These are phyloP conservation scores for Hymenoscyphus occultus DNA, from an alignment of 2,329 filamentous ascomycete species.

Conservation along the genomic window DNA sequence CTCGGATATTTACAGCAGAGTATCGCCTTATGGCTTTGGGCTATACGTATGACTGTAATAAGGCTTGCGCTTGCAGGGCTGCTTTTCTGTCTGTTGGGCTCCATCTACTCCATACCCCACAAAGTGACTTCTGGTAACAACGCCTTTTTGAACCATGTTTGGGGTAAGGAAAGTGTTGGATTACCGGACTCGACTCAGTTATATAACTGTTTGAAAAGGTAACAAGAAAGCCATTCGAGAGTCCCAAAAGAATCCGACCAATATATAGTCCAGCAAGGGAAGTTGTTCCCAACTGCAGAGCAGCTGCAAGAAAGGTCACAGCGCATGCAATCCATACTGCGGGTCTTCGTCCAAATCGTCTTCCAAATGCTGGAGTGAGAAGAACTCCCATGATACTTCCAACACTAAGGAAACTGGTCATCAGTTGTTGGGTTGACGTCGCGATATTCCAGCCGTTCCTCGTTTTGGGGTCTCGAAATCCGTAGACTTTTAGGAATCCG, in stretches of 20 bases:
- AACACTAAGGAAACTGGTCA: background rate
- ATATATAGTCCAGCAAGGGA: background rate
- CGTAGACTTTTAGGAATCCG: background rate
- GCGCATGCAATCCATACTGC: background rate
- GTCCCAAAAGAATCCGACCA: background rate
- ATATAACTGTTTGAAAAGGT: background rate
- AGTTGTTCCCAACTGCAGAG: background rate
- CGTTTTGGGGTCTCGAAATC: background rate
- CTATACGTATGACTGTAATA: too few relatives aligned
- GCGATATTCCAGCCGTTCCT: slow-evolving; percentile 1
- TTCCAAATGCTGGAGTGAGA: background rate
- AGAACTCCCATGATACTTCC: background rate
- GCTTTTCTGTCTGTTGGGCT: too few relatives aligned
- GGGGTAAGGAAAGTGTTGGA: background rate
- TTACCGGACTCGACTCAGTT: background rate
- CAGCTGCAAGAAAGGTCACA: background rate
- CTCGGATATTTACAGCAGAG: too few relatives aligned
- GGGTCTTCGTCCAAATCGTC: background rate
- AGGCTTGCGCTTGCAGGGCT: too few relatives aligned
- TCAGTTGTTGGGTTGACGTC: background rate
- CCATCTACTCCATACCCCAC: background rate
- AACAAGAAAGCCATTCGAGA: background rate
- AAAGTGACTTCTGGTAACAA: background rate
- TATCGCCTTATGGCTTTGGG: too few relatives aligned
- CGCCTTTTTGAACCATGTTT: background rate